Percentiles rank a stretch among this genome's conserved stretches.
These are phyloP conservation scores for Aspergillus clavatus DNA, from an alignment of 2,329 filamentous ascomycete species.

Conservation along the genomic window DNA sequence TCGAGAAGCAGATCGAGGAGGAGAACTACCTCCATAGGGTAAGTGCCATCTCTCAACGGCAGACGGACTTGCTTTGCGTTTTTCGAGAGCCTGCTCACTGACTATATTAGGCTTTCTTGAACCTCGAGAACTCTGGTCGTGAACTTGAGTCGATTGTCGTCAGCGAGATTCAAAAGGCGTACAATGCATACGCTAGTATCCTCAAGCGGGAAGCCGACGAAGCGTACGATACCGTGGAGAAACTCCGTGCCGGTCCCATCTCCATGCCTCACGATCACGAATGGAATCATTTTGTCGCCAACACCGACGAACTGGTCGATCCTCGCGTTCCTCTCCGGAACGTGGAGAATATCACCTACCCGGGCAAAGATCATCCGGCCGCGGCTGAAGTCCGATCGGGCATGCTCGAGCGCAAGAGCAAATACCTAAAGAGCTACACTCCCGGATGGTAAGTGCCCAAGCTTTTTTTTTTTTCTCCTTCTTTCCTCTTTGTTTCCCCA, in stretches of 20 bases:
- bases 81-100: no score
- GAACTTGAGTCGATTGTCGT: constrained; percentile 96
- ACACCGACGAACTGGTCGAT: constrained; percentile 81
- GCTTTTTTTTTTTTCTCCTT: no score
- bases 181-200: constrained; percentile 88
- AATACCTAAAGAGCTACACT: constrained; percentile 96
- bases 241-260: constrained; percentile 76
- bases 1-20: constrained; percentile 90
- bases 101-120: constrained; percentile 70
- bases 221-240: constrained; percentile 70
- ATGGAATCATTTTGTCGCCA: constrained; percentile 77
- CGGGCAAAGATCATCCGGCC: constrained; percentile 79
- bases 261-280: constrained; percentile 92
- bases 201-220: constrained; percentile 86
- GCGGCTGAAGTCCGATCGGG: constrained; percentile 82
- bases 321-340: constrained; percentile 73
- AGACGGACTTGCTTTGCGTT: no score
- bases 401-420: constrained; percentile 94
- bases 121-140: constrained; percentile 87
- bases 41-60: constrained; percentile 35
- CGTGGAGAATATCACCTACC: constrained; percentile 80
- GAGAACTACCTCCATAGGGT: constrained; percentile 95
- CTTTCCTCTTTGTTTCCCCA: not conserved
- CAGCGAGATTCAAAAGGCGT: constrained; percentile 95
- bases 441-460: constrained; percentile 70